These are phyloP conservation scores for Cucumis sativus DNA, from an alignment of 306 rosid genomes.

Conservation along the genomic window DNA sequence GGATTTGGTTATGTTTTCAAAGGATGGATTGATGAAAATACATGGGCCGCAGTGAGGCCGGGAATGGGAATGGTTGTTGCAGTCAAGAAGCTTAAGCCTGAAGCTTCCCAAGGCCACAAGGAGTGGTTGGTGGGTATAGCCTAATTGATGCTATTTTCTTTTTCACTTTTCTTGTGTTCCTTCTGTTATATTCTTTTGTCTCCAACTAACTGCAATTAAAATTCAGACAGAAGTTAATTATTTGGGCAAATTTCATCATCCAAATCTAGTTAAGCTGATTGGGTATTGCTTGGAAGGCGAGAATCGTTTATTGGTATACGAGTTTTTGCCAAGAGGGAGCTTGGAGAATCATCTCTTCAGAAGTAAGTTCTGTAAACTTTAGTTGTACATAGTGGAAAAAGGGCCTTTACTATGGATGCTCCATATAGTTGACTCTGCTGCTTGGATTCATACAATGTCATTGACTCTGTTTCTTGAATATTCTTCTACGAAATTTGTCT, in stretches of 20 bases:
- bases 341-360: conserved; percentile 87
- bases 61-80: conserved; percentile 90
- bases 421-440: not conserved
- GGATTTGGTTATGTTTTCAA: conserved; percentile 90
- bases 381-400: not conserved
- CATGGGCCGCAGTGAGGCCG: conserved; percentile 48
- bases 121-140: conserved; percentile 80
- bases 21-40: conserved; percentile 80
- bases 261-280: conserved; percentile 71
- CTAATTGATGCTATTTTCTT: not conserved
- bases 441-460: not conserved
- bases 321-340: conserved; percentile 95
- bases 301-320: conserved; percentile 78
- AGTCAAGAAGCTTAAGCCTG: conserved; percentile 83
- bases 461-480: not conserved
- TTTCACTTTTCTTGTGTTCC: not conserved
- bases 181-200: conserved; percentile 8
- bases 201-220: conserved; percentile 7
- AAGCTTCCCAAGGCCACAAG: conserved; percentile 87
- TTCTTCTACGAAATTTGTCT: not conserved
- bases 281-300: conserved; percentile 94
- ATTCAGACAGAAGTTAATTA: conserved; percentile 93
- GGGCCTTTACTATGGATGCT: not conserved
- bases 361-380: conserved; percentile 36
- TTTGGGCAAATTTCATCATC: conserved; percentile 84